Evolutionary conservation across 2,329 filamentous ascomycete genomes (phyloP).

Genomic region (Fusarium sp.): DNA sequence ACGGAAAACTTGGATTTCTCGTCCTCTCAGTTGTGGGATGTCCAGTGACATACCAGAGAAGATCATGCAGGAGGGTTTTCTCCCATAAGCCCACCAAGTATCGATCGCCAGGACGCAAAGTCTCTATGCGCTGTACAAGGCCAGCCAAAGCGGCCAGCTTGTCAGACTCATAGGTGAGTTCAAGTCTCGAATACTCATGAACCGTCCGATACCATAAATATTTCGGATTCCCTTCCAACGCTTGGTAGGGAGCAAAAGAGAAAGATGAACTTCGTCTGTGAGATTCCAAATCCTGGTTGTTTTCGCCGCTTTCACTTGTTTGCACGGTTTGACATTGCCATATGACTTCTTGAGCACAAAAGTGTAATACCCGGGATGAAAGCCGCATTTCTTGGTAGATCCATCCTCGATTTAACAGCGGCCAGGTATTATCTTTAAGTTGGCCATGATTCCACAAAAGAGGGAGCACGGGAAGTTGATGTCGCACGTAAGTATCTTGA

Average conservation of each 20-base stretch:
- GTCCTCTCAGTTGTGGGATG: no score
- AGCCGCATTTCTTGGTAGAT: background rate
- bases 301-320: background rate
- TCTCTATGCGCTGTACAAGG: no score
- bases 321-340: background rate
- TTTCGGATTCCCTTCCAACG: no score
- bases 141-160: no score
- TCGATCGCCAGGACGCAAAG: no score
- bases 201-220: background rate
- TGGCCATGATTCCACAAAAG: background rate
- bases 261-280: background rate
- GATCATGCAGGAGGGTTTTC: no score
- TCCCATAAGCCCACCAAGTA: no score
- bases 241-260: background rate
- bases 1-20: no score
- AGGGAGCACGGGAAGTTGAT: background rate
- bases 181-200: background rate
- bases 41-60: no score
- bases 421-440: background rate
- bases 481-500: background rate
- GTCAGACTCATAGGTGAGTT: background rate
- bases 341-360: background rate
- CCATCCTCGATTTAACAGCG: background rate
- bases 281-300: background rate
- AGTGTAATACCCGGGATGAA: background rate